Conservation (phyloP, 2,329 filamentous ascomycete species). For the Colletotrichum falcatum region DNA sequence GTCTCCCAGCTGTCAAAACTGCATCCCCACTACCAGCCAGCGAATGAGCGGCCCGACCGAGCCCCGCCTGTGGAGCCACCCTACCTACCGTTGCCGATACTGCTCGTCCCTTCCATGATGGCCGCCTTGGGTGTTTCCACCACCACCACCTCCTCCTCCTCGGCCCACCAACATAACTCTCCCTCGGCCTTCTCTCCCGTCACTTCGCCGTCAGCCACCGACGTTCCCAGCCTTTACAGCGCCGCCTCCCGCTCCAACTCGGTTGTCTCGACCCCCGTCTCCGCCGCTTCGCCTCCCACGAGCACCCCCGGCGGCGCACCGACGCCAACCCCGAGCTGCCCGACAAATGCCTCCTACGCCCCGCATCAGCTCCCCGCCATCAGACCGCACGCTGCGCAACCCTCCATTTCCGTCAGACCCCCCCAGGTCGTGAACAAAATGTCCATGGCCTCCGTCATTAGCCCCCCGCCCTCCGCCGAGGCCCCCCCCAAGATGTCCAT, state of each 20-base stretch:
- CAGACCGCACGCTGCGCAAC: conserved; percentile 43
- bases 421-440: conserved; percentile 54
- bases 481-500: conserved; percentile 66
- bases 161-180: conserved; percentile 22
- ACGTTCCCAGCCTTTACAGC: conserved; percentile 27
- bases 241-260: conserved; percentile 34
- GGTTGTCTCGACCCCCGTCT: conserved; percentile 35
- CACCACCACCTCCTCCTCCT: conserved; percentile 8
- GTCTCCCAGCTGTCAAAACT: conserved; percentile 6
- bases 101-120: conserved; percentile 39
- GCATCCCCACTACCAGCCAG: conserved; percentile 11
- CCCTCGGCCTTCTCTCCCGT: conserved; percentile 28
- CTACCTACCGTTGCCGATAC: conserved; percentile 4
- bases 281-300: conserved; percentile 28
- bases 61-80: conserved; percentile 33
- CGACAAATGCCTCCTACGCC: conserved; percentile 40
- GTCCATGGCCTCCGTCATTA: conserved; percentile 62
- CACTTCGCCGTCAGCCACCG: conserved; percentile 25
- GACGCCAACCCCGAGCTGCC: conserved; percentile 28
- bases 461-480: conserved; percentile 55
- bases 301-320: conserved; percentile 31
- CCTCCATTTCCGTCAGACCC: conserved; percentile 47
- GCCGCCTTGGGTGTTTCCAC: conserved; percentile 36
- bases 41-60: conserved; percentile 34
- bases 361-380: conserved; percentile 38